Base-by-base conservation (phyloP, 371 early-diverging fungal genomes). In the Rhizoclosmatium hyalinum region DNA sequence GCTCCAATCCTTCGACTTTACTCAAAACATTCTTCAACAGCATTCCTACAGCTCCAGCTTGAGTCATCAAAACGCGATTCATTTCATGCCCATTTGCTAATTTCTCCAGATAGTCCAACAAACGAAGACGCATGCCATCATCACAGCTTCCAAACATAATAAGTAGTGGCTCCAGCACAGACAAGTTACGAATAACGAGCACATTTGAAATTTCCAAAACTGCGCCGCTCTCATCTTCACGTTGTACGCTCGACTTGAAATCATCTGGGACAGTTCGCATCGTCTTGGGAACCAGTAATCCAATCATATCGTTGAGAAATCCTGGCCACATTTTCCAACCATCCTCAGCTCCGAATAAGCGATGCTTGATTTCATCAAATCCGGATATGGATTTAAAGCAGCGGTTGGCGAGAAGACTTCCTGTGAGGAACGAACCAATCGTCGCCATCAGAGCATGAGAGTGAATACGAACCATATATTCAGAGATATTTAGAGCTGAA, bases 41-140 rank as follows among this genome's bases (percentile, higher is more conserved):
- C 64, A 63, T 68, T 41, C 61, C 73, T 3, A 74, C 68, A 4
- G 75, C 17, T 2, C 78, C 79, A n/a, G 60, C 72, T 39, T 73
- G 56, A 39, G 71, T 75, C 73, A 84, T 76, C 19, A 78, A 44
- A 4, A 81, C 80, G 14, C 78, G 65, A 65, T 81, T 83, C 77
- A 81, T 79, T 54, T 81, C 84, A 69, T 79, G 75, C 0, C 75
- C 72, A 8, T 44, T 55, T 3, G 80, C 79, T 17, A 80, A 32
- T 45, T 55, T 42, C 24, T 65, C 76, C 4, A 83, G 57, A 61
- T 72, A 64, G 6, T 75, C 69, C 32, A 83, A 21, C 19, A 81
- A 14, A 12, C 46, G n/a, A 2, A 56, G 3, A 24, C 75, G 72
- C 54, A 79, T 43, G 19, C 24, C 62, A 10, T 66, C 14, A 8